A percentile compares a stretch with the other conserved stretches of the same genome.
phyloP scores from a whole-genome alignment of 768 basidiomycete species.

The Russula vinacea region DNA sequence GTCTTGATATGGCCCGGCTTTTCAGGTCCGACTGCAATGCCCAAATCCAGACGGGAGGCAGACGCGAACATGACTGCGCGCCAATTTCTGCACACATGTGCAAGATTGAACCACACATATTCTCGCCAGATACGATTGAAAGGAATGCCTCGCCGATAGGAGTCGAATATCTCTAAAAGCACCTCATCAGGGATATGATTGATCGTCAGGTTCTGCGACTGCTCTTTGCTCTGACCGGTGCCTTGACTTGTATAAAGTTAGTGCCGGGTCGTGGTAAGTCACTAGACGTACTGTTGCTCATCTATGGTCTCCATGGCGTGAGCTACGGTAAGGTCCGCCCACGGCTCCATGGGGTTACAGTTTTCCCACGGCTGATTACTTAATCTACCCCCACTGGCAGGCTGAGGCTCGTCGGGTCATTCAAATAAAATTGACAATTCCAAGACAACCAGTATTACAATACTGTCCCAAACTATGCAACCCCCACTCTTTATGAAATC shows the following conservation, averaged over 20 bases:
- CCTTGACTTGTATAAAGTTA: background rate
- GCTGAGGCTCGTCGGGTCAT: too few species aligned
- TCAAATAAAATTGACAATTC: too few species aligned
- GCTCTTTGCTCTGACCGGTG: background rate
- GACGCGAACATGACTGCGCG: constrained; percentile 5
- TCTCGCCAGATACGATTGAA: background rate
- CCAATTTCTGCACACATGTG: constrained; percentile 14
- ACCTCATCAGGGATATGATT: background rate
- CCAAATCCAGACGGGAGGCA: background rate
- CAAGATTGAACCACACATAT: constrained; percentile 29
- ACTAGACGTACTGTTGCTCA: background rate
- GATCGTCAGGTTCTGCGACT: background rate
- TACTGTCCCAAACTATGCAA: too few species aligned
- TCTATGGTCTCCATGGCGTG: background rate
- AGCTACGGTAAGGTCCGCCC: too few species aligned
- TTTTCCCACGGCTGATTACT: too few species aligned
- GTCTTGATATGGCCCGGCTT: background rate
- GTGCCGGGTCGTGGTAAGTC: background rate
- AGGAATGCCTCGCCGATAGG: background rate
- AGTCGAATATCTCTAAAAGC: background rate
- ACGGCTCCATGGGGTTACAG: too few species aligned
- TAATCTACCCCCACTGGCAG: too few species aligned
- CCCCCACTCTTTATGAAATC: too few species aligned
- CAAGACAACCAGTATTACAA: too few species aligned
- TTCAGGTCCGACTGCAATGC: background rate